phyloP scores from a whole-genome alignment of 2,329 filamentous ascomycete genomes.

The Calonectria multiphialidica region DNA sequence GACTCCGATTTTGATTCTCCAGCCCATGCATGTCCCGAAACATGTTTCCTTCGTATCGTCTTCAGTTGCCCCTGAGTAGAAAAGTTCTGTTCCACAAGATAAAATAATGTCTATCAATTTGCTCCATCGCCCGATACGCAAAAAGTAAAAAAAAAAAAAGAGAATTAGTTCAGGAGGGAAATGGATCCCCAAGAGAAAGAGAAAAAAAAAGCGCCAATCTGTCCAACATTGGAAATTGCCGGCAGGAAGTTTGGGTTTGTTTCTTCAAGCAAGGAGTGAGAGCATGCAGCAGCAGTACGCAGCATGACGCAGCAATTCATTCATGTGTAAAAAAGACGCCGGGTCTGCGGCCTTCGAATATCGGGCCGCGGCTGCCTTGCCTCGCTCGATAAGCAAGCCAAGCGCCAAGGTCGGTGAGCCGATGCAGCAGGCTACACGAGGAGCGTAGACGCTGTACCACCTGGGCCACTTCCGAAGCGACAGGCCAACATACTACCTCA shows the following conservation, averaged over 20 bases:
- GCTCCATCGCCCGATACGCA: background rate
- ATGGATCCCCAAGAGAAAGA: background rate
- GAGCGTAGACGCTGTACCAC: background rate
- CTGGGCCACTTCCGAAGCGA: background rate
- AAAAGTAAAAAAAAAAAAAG: background rate
- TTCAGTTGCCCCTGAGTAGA: background rate
- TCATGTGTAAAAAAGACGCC: background rate
- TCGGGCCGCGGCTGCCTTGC: background rate
- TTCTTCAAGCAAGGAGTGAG: background rate
- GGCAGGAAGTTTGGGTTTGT: background rate
- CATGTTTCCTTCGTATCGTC: background rate
- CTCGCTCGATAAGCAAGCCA: background rate
- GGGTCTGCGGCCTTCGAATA: background rate
- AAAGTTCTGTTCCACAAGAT: conserved; percentile 1
- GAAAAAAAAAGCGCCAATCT: conserved; percentile 11
- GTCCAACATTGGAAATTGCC: background rate
- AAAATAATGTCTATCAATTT: conserved; percentile 16
- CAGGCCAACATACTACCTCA: conserved; percentile 45
- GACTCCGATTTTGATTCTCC: conserved; percentile 38
- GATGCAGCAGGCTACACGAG: background rate
- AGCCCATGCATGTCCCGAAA: conserved; percentile 7
- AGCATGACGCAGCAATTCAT: background rate
- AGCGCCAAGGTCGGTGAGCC: conserved; percentile 12
- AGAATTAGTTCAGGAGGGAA: background rate
- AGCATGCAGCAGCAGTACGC: background rate